These are phyloP conservation scores for Kondoa malvinella DNA, from an alignment of 768 basidiomycete species.

Conservation along the genomic window DNA sequence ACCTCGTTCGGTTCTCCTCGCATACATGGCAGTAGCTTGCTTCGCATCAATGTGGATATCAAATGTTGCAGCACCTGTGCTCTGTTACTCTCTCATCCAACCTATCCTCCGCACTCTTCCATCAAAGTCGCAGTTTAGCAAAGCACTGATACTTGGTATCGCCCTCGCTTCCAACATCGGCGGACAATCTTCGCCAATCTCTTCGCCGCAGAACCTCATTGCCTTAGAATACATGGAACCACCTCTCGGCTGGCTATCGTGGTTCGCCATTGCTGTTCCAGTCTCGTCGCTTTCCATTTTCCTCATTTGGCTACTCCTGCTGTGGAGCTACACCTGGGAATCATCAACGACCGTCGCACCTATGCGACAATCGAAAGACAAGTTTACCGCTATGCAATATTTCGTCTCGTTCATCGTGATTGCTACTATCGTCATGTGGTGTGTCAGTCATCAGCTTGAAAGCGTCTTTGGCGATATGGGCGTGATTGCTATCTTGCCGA, in stretches of 20 bases:
- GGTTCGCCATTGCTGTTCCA: conserved; percentile 87
- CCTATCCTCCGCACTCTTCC: conserved; percentile 86
- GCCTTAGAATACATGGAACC: conserved; percentile 75
- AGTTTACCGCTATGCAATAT: conserved; percentile 67
- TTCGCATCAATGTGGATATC: conserved; percentile 99
- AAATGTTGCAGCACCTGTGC: conserved; percentile 92
- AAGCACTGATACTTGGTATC: conserved; percentile 83
- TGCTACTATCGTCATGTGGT: conserved; percentile 76
- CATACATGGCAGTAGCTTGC: conserved; percentile 89
- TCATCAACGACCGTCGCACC: conserved; percentile 54
- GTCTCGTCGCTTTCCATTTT: conserved; percentile 72
- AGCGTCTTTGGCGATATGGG: conserved; percentile 83
- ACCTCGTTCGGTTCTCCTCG: conserved; percentile 69
- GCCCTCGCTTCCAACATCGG: conserved; percentile 97
- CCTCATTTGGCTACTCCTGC: conserved; percentile 77
- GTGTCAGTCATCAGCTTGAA: conserved; percentile 63
- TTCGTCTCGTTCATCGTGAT: conserved; percentile 74
- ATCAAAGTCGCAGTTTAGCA: conserved; percentile 66
- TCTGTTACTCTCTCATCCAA: conserved; percentile 95
- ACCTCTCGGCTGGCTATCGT: conserved; percentile 66
- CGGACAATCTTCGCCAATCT: conserved; percentile 91
- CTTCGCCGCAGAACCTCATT: conserved; percentile 93
- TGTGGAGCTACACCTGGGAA: conserved; percentile 64
- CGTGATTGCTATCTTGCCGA: conserved; percentile 79
- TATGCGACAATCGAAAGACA: conserved; percentile 65